Evolutionary conservation across 202 grass and related monocot species (phyloP).

Genomic region (Panicum hallii): DNA sequence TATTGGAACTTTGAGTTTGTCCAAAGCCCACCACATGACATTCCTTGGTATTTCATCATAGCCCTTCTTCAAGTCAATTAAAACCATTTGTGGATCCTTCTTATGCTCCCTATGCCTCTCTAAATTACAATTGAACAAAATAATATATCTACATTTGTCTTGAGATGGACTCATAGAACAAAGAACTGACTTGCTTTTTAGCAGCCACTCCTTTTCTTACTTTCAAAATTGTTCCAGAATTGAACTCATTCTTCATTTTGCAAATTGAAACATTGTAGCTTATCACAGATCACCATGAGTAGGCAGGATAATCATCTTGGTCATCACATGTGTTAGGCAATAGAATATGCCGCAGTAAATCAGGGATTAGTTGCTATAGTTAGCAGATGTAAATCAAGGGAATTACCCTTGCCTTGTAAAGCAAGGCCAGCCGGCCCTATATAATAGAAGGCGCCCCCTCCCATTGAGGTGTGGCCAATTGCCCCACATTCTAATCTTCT

Average conservation of each 20-base stretch:
- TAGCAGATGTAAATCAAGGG: no score
- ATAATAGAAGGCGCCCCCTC: no score
- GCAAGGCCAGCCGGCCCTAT: no score
- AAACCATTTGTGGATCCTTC: background rate
- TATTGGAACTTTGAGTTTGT: background rate
- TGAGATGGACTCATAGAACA: background rate
- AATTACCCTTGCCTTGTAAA: no score
- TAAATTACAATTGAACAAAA: constrained; percentile 9
- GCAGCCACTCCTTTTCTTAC: background rate
- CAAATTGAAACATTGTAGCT: constrained; percentile 23
- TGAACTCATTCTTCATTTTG: background rate
- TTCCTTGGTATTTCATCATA: background rate
- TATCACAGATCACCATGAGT: constrained; percentile 50
- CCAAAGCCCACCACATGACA: background rate
- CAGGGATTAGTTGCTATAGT: no score
- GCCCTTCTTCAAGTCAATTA: background rate
- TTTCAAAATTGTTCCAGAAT: background rate
- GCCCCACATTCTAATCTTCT: no score
- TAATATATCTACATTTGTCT: background rate
- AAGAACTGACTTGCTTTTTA: background rate
- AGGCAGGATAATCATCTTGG: constrained; percentile 54
- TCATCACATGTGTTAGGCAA: no score
- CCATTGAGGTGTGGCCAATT: no score
- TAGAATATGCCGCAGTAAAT: no score
- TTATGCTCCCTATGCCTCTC: background rate